Base-by-base conservation (phyloP, 2,329 filamentous ascomycete genomes). In the Fusarium hainanense region DNA sequence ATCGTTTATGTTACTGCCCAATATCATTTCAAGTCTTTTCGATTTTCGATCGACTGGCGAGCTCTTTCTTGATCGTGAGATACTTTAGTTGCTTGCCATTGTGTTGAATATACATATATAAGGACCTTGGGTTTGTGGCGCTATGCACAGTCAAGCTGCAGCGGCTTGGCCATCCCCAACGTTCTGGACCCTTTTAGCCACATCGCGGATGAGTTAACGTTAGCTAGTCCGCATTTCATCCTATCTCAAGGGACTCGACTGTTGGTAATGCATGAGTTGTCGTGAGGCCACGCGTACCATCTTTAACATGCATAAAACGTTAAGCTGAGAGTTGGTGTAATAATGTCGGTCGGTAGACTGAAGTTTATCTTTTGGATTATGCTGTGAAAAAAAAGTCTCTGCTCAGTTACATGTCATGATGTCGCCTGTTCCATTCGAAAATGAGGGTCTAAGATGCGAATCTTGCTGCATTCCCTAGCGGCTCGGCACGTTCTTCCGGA, bases 401-500 rank as follows among this genome's bases (percentile, higher is more conserved):
- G 41, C 43, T 59, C 16, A 44, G 23, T 23, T 18, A 8, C 16
- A 10, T 60, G 52, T 48, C 16, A 21, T 12, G 34, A 40, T 49
- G 49, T 57, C 56, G 58, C 34, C 44, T 54, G 48, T 48, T 40
- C 58, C 49, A 49, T 41, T 21, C 21, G 21, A 21, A 21, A 46
- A 56, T 42, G 23, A 47, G 40, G 30, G 48, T 61, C 41, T 57
- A 34, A 16, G 34, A 54, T 34, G 34, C 27, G 25, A 46, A 70
- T 70, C n/a, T 68, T 32, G 34, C 52, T 54, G 28, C 68, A 68
- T 70, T 70, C 58, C 67, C 54, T 40, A 41, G 42, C 48, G 21
- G 50, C 50, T 52, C 63, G 58, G 67, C 57, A 66, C 28, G 20
- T 41, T 58, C 48, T 64, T 65, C 61, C 59, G 51, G 30, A 21